Evolutionary conservation across 495 filamentous ascomycete genomes (phyloP).

Genomic region (Pseudotulostoma volvatum): DNA sequence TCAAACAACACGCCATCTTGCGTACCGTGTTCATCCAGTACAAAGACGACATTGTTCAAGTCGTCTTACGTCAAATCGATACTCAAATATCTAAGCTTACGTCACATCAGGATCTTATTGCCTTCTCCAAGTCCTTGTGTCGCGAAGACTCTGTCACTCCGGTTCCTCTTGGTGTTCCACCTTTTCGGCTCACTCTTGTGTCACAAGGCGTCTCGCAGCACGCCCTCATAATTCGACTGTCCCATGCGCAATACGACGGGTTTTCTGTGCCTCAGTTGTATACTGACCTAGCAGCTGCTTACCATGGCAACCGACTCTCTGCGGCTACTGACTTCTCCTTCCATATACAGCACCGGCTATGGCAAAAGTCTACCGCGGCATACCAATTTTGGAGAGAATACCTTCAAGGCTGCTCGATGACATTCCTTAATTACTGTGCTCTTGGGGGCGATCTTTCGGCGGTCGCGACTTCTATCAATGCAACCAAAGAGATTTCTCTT

Average conservation of each 20-base stretch:
- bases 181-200: slow-evolving; percentile 37
- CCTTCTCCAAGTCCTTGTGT: slow-evolving; percentile 26
- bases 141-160: slow-evolving; percentile 20
- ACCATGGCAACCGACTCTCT: slow-evolving; percentile 17
- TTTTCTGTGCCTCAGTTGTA: slow-evolving; percentile 44
- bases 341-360: slow-evolving; percentile 23
- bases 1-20: slow-evolving; percentile 42
- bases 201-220: slow-evolving; percentile 19
- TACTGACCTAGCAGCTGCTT: slow-evolving; percentile 29
- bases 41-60: slow-evolving; percentile 29
- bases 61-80: slow-evolving; percentile 32
- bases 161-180: slow-evolving; percentile 37
- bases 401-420: slow-evolving; percentile 34
- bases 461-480: background rate
- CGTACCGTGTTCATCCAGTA: slow-evolving; percentile 47
- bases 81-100: slow-evolving; percentile 7
- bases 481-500: background rate
- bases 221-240: slow-evolving; percentile 40
- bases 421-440: slow-evolving; percentile 8
- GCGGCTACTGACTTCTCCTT: slow-evolving; percentile 33
- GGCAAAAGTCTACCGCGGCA: slow-evolving; percentile 7
- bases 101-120: slow-evolving; percentile 19
- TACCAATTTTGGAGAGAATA: slow-evolving; percentile 35
- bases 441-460: background rate
- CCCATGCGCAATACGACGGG: slow-evolving; percentile 55